Base-by-base conservation (phyloP, 306 rosid species). In the Acacia acuminata region DNA sequence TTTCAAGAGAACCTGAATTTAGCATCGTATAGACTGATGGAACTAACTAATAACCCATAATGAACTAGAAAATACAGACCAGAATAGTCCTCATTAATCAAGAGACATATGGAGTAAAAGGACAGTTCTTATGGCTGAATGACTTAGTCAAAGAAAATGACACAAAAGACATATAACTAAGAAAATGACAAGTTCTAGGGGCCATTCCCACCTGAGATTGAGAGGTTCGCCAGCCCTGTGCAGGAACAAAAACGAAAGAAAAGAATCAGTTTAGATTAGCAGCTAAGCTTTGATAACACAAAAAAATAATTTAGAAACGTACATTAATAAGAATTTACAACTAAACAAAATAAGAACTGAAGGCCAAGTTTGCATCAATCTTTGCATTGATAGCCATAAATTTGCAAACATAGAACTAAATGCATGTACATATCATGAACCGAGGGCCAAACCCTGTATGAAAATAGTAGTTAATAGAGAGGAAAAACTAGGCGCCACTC, bases 191-290 rank as follows among this genome's bases (percentile, higher is more conserved):
- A 64, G 73, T 79, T 63, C 25, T 73, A 45, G 32, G 75, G 75
- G 38, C 69, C 43, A 55, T 65, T 76, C 91, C 81, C 75, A 92
- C 97, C 97, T 88, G 94, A 73, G 72, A 90, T 76, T 4, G 96
- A 87, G 82, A 91, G 96, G 81, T 90, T 92, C 34, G 91, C 94
- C 87, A 92, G 77, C 60, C 96, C 92, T 92, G 89, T 78, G 81
- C 53, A 51, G 75, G 73, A 51, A 20, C 53, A 63, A 65, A 70
- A 61, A 25, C 45, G 32, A 84, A 71, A 53, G 67, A 78, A 25
- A 45, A 53, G 50, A 69, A 53, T 86, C 14, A 78, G 77, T 44
- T 61, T 8, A 63, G 20, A 69, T 5, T 10, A 47, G 42, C 22
- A 17, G 25, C 43, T 56, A 73, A 65, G n/a, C 20, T 58, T 32